Percentiles rank a stretch among this genome's conserved stretches.
Evolutionary conservation across 805 yeast species (phyloP).

Genomic region (Kluyveromyces starmeri): DNA sequence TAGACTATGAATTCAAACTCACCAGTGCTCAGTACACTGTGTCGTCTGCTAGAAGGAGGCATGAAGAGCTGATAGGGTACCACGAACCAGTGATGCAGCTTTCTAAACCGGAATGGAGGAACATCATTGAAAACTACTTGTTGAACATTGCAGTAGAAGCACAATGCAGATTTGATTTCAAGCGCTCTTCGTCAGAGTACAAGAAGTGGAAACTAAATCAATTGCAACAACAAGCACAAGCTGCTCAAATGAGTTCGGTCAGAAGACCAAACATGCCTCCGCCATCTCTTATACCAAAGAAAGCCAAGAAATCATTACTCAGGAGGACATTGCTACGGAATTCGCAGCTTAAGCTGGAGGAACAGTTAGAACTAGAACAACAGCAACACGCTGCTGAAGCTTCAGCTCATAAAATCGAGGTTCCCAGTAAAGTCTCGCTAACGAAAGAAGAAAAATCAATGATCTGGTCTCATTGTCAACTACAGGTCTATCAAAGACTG

Average conservation of each 20-base stretch:
- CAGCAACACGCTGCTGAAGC: constrained; percentile 3
- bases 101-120: constrained; percentile 61
- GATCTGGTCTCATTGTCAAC: constrained; percentile 59
- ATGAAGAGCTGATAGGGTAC: constrained; percentile 26
- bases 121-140: constrained; percentile 60
- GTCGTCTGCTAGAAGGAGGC: constrained; percentile 45
- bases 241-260: constrained; percentile 8
- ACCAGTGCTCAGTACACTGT: constrained; percentile 60
- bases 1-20: constrained; percentile 43
- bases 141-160: constrained; percentile 60
- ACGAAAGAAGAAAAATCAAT: constrained; percentile 48
- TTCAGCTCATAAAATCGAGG: constrained; percentile 1
- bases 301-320: constrained; percentile 13
- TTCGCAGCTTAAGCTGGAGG: constrained; percentile 11
- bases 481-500: constrained; percentile 45
- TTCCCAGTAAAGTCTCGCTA: constrained; percentile 23
- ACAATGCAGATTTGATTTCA: constrained; percentile 61
- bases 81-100: constrained; percentile 28
- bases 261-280: constrained; percentile 30
- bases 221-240: constrained; percentile 4
- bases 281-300: constrained; percentile 23
- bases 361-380: constrained; percentile 3
- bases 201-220: constrained; percentile 34
- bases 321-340: constrained; percentile 29
- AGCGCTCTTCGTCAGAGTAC: constrained; percentile 39